Percentiles rank a stretch among this genome's conserved stretches.
These are phyloP conservation scores for Cystofilobasidium capitatum DNA, from an alignment of 768 basidiomycete genomes.

Conservation along the genomic window DNA sequence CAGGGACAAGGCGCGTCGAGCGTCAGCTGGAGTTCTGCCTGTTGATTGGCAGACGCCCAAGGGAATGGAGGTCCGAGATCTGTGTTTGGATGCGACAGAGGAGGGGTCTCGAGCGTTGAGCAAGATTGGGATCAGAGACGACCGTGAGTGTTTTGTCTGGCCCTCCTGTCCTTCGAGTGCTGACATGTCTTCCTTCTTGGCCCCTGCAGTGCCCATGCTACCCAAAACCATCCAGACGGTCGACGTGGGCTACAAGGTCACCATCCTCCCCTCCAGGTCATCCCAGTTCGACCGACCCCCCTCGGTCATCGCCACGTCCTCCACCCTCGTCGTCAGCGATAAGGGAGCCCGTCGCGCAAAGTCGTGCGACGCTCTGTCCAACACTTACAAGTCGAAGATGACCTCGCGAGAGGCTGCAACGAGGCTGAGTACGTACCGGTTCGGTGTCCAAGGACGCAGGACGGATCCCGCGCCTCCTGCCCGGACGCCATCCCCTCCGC, in stretches of 20 bases:
- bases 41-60: neutral
- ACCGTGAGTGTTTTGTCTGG: neutral
- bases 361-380: neutral
- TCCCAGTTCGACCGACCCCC: neutral
- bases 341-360: neutral
- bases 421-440: neutral
- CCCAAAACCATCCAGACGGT: neutral
- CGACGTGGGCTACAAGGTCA: neutral
- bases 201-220: neutral
- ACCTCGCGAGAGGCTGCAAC: neutral
- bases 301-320: neutral
- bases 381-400: neutral
- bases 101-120: neutral
- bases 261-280: neutral
- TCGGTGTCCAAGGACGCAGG: neutral
- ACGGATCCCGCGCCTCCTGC: no score
- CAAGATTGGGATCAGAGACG: neutral
- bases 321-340: neutral
- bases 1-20: neutral
- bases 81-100: neutral
- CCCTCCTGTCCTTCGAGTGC: neutral
- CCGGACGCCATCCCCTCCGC: no score
- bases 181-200: neutral
- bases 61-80: neutral
- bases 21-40: neutral